Conservation (phyloP, 176 grass and related monocot genomes). For the Otatea glauca region DNA sequence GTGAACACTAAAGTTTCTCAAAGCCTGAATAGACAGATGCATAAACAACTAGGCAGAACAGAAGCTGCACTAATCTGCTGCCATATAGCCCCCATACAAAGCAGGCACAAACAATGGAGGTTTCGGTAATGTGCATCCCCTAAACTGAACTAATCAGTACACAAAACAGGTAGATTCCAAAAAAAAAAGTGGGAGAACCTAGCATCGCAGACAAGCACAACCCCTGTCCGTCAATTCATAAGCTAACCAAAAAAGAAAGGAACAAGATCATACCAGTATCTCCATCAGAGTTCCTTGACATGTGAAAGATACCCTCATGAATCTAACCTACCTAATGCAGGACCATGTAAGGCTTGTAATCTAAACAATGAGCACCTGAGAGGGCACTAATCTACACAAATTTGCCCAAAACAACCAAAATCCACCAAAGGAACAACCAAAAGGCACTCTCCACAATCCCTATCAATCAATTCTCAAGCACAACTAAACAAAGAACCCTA, state of each 20-base stretch:
- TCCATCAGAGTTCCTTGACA: constrained; percentile 17
- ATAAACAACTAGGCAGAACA: constrained; percentile 44
- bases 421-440: constrained; percentile 9
- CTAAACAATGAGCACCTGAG: constrained; percentile 36
- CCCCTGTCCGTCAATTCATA: constrained; percentile 14
- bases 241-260: constrained; percentile 25
- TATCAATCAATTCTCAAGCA: constrained; percentile 53
- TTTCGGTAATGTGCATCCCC: constrained; percentile 9
- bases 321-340: constrained; percentile 35
- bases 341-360: constrained; percentile 40
- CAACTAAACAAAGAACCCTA: constrained; percentile 32
- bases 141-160: constrained; percentile 8
- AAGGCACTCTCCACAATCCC: constrained; percentile 33
- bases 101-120: constrained; percentile 22
- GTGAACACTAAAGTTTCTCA: constrained; percentile 43
- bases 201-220: neutral
- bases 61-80: constrained; percentile 29
- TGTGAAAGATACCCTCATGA: constrained; percentile 15
- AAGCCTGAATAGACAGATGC: constrained; percentile 44
- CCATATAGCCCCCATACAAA: constrained; percentile 24
- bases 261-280: constrained; percentile 37
- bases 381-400: constrained; percentile 34
- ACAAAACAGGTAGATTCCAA: constrained; percentile 13
- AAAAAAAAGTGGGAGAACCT: neutral
- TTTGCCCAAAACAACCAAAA: constrained; percentile 34